These are phyloP conservation scores for Populus davidiana DNA, from an alignment of 345 rosid species.

Conservation along the genomic window DNA sequence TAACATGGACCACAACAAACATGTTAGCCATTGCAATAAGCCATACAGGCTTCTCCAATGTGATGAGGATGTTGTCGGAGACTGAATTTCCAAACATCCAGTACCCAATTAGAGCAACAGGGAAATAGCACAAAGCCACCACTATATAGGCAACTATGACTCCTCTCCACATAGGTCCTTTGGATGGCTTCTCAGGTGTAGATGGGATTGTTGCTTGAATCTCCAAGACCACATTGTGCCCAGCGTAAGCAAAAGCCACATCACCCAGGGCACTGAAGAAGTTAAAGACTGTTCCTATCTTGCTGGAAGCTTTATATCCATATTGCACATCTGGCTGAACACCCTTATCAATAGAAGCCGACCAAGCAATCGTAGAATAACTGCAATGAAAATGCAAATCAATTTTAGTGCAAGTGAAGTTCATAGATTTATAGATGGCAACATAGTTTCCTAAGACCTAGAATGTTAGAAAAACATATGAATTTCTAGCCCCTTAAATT, in stretches of 20 bases:
- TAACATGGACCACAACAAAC: constrained; percentile 34
- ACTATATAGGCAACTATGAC: constrained; percentile 31
- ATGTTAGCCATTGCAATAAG: constrained; percentile 34
- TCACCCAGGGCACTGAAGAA: constrained; percentile 29
- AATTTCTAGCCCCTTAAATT: too few relatives aligned
- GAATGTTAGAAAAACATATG: too few relatives aligned
- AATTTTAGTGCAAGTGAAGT: not conserved
- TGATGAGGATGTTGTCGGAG: constrained; percentile 29
- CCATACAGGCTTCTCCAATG: constrained; percentile 27
- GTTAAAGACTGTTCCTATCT: constrained; percentile 21
- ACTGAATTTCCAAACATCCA: constrained; percentile 28
- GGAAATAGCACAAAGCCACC: constrained; percentile 36
- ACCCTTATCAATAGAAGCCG: constrained; percentile 28
- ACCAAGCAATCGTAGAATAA: constrained; percentile 35
- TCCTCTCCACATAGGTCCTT: constrained; percentile 36
- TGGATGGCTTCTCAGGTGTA: constrained; percentile 32
- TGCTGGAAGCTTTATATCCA: constrained; percentile 18
- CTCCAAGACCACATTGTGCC: constrained; percentile 37
- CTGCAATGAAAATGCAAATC: not conserved
- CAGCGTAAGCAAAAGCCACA: constrained; percentile 36
- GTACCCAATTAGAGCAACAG: constrained; percentile 32
- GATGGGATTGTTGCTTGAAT: constrained; percentile 39
- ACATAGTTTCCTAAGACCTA: too few relatives aligned
- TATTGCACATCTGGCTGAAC: constrained; percentile 28
- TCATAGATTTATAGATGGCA: too few relatives aligned